These are phyloP conservation scores for Agaricales sp. DNA, from an alignment of 1,284 basidiomycete species.

Conservation along the genomic window DNA sequence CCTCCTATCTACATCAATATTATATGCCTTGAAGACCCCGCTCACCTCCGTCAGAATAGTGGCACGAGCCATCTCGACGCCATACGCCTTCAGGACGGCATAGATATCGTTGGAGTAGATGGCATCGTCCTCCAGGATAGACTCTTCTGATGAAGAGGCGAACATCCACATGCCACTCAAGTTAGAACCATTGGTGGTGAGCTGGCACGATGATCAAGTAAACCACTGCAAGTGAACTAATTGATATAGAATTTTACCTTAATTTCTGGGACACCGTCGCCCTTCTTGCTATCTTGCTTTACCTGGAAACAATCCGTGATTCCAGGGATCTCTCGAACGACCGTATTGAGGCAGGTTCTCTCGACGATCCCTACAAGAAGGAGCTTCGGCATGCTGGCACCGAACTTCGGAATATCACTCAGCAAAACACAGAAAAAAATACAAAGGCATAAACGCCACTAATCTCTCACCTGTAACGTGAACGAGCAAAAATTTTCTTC, in stretches of 20 bases:
- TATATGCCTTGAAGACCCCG: conserved; percentile 93
- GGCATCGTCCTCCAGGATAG: conserved; percentile 73
- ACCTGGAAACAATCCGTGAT: conserved; percentile 78
- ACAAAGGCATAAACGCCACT: conserved; percentile 5
- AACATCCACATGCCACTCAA: conserved; percentile 88
- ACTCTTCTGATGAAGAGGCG: conserved; percentile 49
- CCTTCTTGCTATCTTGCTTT: conserved; percentile 46
- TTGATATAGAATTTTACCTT: conserved; percentile 29
- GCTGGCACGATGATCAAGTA: conserved; percentile 26
- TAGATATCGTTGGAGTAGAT: conserved; percentile 96
- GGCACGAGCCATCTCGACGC: conserved; percentile 94
- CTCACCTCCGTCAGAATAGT: conserved; percentile 89
- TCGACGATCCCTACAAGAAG: conserved; percentile 89
- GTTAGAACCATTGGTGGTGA: conserved; percentile 88
- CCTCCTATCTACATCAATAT: conserved; percentile 90
- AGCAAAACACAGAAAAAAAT: conserved; percentile 3
- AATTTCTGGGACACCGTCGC: conserved; percentile 25
- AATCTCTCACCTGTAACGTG: conserved; percentile 62
- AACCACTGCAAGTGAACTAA: conserved; percentile 2
- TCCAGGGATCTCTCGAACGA: conserved; percentile 82
- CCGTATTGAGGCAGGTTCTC: conserved; percentile 69
- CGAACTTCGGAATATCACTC: conserved; percentile 35
- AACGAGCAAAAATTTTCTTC: conserved; percentile 67
- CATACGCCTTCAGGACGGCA: conserved; percentile 86
- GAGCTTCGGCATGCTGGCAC: conserved; percentile 74